phyloP scores from a whole-genome alignment of 2,329 filamentous ascomycete species.

The Colletotrichum simmondsii region DNA sequence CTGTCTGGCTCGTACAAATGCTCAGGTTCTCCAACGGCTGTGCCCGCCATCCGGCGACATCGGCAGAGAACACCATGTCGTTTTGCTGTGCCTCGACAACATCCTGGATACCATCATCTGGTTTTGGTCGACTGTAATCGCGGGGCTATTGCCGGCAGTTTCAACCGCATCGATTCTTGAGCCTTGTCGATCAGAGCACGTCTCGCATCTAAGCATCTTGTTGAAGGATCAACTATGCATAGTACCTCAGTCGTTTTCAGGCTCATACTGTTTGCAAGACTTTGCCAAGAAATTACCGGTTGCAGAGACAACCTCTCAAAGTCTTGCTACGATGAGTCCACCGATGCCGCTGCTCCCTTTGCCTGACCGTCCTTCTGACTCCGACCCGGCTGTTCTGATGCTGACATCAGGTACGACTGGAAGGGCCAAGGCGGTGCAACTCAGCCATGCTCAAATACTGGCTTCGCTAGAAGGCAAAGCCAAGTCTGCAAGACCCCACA shows the following conservation, averaged over 20 bases:
- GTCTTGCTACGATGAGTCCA: neutral
- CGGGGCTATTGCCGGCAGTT: neutral
- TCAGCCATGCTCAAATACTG: neutral
- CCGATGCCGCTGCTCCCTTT: too few relatives aligned
- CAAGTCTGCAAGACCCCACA: neutral
- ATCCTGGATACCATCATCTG: neutral
- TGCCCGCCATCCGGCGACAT: neutral
- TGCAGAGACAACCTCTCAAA: neutral
- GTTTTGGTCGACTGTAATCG: neutral
- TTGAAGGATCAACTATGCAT: neutral
- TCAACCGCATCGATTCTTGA: neutral
- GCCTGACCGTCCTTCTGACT: fast-evolving
- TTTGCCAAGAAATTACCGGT: neutral
- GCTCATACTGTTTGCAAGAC: neutral
- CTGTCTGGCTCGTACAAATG: neutral
- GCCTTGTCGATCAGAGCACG: neutral
- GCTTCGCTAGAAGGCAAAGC: neutral
- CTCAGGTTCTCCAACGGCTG: neutral
- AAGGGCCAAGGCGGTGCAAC: neutral
- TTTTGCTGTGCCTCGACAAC: neutral
- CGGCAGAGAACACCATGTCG: neutral
- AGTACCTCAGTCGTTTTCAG: neutral
- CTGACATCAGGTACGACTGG: neutral
- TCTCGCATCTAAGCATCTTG: neutral
- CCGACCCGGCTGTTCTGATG: neutral